Conservation (phyloP, 1,284 basidiomycete genomes). For the Puccinia polysora region DNA sequence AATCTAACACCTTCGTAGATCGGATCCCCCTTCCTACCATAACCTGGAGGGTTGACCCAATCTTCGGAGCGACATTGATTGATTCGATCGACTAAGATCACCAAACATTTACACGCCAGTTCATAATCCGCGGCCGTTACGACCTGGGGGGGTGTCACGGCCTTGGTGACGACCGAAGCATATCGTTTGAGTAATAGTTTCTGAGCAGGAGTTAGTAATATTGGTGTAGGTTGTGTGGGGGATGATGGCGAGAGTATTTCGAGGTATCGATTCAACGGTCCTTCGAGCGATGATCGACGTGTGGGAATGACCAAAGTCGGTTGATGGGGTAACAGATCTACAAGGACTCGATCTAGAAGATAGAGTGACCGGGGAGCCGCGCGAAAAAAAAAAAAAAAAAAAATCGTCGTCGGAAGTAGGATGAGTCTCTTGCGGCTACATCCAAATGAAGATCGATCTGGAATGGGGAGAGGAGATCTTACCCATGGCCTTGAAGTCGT, state of each 20-base stretch:
- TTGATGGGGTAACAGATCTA: not conserved
- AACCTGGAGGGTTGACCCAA: slow-evolving; percentile 1
- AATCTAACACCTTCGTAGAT: slow-evolving; percentile 18
- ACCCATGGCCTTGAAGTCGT: not conserved
- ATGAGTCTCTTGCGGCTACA: no score
- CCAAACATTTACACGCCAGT: slow-evolving; percentile 14
- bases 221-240: slow-evolving; percentile 14
- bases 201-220: slow-evolving; percentile 5
- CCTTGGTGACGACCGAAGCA: not conserved
- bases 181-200: slow-evolving; percentile 14
- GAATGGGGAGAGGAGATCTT: no score
- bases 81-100: slow-evolving; percentile 9
- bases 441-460: no score
- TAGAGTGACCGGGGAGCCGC: no score
- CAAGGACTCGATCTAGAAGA: not conserved
- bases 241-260: slow-evolving; percentile 1
- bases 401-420: no score
- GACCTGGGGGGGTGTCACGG: not conserved
- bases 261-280: not conserved
- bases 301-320: slow-evolving; percentile 4
- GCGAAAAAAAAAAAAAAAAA: no score
- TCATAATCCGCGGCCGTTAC: slow-evolving; percentile 6
- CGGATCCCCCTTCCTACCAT: not conserved
- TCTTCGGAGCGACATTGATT: not conserved
- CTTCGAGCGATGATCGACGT: slow-evolving; percentile 3